Base-by-base conservation (phyloP, 805 yeast genomes). In the Vanderwaltozyma tropicalis region DNA sequence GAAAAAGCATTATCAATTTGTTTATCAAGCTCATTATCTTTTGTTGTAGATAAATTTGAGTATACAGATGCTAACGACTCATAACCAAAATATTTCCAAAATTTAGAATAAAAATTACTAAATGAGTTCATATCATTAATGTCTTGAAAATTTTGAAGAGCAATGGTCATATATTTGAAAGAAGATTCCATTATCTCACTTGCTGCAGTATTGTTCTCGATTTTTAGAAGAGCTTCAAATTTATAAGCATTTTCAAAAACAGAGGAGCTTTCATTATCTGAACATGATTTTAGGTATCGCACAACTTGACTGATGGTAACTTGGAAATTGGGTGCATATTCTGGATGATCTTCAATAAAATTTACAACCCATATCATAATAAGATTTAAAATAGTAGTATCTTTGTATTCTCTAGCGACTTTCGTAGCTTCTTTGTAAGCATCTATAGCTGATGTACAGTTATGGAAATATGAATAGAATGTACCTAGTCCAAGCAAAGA, bases 361-460 rank as follows among this genome's bases (percentile, higher is more conserved):
- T 78, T 72, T 46, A 77, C 76, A 1, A 85, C 63, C 87, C 92
- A 81, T 9, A 85, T 69, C 35, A 86, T 62, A 13, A 86, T 69
- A 47, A 77, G 77, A 20, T 83, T 80, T 30, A 86, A 66, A 19
- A 94, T 83, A 12, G 69, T 66, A 39, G 74, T 68, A 55, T 88
- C 95, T 43, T 78, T 78, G 48, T 80, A 79, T 49, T 87, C 95
- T 46, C 96, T 65, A 0, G 96, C 96, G 3, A 87, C 86, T 6
- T 81, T 68, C 2, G 86, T 80, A 0, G 96, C 92, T 55, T 87
- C 96, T 44, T 81, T 85, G 8, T 86, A 81, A 1, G 94, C 80
- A 45, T 79, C 69, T 12, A 85, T 55, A 0, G 95, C 94, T 41
- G 80, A 80, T 11, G 68, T 69, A 44, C 72, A 71, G 39, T 78